Evolutionary conservation across 345 rosid species (phyloP), one percentile per base, ranked within the genome.

Genomic region (Citrus sinensis): DNA sequence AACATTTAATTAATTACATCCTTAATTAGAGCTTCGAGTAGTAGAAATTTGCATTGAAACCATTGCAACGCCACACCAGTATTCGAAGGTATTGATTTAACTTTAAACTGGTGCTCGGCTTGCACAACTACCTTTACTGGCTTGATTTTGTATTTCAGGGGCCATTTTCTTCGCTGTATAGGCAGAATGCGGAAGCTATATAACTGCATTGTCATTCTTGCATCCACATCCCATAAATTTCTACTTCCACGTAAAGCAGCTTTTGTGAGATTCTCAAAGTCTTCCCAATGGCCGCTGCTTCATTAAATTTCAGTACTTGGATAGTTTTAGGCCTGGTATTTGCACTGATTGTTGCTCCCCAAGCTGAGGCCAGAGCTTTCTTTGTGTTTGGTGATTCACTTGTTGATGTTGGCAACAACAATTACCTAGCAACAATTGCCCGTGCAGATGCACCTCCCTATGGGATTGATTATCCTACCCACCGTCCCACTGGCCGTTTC

Each of bases 301-400:
- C 78, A 8, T 29, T 11, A n/a, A 11, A 20, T 29, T 40, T 11
- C 64, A 70, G 6, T 62, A 24, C 42, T 49, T 77, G 79, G 78
- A 37, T 80, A 9, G 46, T 56, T 69, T 39, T 78, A 65, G 68
- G 70, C 25, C 49, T 85, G 13, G 37, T 79, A 11, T 7, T 72
- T 6, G 65, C 76, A 25, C 34, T 71, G 58, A n/a, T 7, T 64
- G 30, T 17, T 9, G 60, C 35, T 35, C 77, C 46, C 0, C 59
- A 5, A 34, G 80, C 81, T 0, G 88, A 87, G 81, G 87, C 88
- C 11, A 73, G 93, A 76, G 95, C 93, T 56, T 92, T 91, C 80
- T 89, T 79, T 8, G 92, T 91, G 30, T 91, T 91, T 20, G 97
- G 97, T 1, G 97, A 91, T 80, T 91, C 95, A 3, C 91, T 92